Conservation (phyloP, 2,329 filamentous ascomycete genomes). For the Scedosporium aurantiacum region DNA sequence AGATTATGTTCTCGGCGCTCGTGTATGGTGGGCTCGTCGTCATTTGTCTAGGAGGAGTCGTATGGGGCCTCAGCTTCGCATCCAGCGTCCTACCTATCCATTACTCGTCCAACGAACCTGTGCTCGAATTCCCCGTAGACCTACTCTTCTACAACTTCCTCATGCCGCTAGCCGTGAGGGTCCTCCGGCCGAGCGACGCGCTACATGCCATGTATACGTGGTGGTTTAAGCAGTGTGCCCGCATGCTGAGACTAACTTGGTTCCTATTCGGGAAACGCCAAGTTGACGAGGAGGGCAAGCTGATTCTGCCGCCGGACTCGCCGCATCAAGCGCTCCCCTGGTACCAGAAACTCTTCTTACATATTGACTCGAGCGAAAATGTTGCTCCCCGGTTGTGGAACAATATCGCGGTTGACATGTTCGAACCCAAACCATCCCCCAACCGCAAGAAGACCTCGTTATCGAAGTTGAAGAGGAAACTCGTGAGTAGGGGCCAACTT, state of each 20-base stretch:
- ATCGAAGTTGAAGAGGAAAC: slow-evolving; percentile 28
- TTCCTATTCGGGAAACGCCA: slow-evolving; percentile 84
- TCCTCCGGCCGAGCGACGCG: slow-evolving; percentile 75
- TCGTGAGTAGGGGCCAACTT: slow-evolving; percentile 43
- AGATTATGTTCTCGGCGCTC: slow-evolving; percentile 90
- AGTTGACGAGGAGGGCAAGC: slow-evolving; percentile 68
- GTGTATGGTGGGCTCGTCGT: slow-evolving; percentile 92
- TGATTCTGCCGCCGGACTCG: slow-evolving; percentile 32
- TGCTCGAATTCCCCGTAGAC: slow-evolving; percentile 89
- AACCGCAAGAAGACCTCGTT: slow-evolving; percentile 23
- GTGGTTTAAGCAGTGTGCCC: slow-evolving; percentile 89
- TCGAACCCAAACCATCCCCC: neutral
- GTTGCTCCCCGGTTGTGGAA: slow-evolving; percentile 48
- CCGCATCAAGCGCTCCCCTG: slow-evolving; percentile 21
- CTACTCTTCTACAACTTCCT: slow-evolving; percentile 94
- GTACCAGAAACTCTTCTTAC: slow-evolving; percentile 35
- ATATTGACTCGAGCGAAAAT: slow-evolving; percentile 27
- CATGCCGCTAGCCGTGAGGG: slow-evolving; percentile 75
- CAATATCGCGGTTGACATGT: slow-evolving; percentile 28
- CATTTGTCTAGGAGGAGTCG: slow-evolving; percentile 84
- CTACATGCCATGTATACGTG: slow-evolving; percentile 81
- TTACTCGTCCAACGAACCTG: slow-evolving; percentile 85
- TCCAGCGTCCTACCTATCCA: slow-evolving; percentile 74
- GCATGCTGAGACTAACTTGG: slow-evolving; percentile 69
- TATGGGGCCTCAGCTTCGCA: slow-evolving; percentile 71